Conservation (phyloP, 208 protist genomes). For the Endotrypanum monterogeii region DNA sequence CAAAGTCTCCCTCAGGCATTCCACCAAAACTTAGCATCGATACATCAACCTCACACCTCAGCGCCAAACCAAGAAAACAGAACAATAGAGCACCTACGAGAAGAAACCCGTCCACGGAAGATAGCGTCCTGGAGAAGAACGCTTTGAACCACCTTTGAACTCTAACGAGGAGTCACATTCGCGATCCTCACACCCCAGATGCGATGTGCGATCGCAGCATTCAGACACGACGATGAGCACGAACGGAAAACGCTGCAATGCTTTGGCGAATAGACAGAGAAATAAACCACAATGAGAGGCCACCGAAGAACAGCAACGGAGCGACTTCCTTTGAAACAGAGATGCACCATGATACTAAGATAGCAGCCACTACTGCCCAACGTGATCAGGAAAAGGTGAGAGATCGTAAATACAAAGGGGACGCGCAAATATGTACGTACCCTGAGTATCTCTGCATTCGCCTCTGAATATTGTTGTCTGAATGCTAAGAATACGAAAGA, state of each 20-base stretch:
- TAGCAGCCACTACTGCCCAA: no score
- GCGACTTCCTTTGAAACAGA: not conserved
- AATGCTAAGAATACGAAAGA: not conserved
- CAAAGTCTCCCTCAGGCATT: not conserved
- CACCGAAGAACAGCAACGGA: constrained; percentile 5
- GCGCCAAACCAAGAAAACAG: not conserved
- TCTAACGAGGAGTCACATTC: not conserved
- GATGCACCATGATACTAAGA: not conserved
- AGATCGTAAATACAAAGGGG: not conserved
- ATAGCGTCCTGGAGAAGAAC: not conserved
- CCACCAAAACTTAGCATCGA: not conserved
- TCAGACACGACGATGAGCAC: not conserved
- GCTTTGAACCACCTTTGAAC: not conserved
- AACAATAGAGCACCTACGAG: not conserved
- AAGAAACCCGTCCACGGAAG: not conserved
- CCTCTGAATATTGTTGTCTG: not conserved
- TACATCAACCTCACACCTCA: not conserved
- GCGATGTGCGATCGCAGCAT: not conserved
- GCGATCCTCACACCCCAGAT: no score
- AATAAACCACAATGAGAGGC: not conserved
- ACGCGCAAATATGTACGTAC: not conserved
- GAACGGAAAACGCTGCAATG: not conserved
- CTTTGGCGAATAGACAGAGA: constrained; percentile 6
- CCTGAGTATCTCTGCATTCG: not conserved
- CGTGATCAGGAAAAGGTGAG: not conserved